These are phyloP conservation scores for Tricholoma hemisulphureum DNA, from an alignment of 768 basidiomycete species.

Conservation along the genomic window DNA sequence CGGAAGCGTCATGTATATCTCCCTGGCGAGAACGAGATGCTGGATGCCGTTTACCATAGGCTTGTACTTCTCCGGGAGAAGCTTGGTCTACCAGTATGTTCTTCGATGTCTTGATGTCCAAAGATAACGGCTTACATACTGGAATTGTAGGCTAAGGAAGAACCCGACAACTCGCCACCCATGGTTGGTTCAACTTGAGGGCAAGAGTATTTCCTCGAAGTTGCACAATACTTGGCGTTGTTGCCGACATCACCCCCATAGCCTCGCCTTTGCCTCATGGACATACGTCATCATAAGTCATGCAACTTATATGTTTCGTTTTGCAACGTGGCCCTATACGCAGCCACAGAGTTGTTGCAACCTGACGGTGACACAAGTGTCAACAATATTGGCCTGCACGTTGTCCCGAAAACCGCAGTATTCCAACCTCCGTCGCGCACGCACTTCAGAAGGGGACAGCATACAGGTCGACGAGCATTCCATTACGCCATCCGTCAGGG, in stretches of 20 bases:
- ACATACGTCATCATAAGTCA: too few relatives aligned
- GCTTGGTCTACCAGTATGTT: background rate
- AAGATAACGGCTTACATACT: background rate
- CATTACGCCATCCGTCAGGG: too few relatives aligned
- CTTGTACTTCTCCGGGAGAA: background rate
- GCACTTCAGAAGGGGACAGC: too few relatives aligned
- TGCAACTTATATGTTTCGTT: too few relatives aligned
- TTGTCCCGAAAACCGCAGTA: too few relatives aligned
- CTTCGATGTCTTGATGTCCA: background rate
- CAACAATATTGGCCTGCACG: too few relatives aligned
- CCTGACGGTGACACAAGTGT: background rate
- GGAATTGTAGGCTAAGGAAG: background rate
- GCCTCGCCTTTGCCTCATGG: background rate
- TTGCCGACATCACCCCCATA: too few relatives aligned
- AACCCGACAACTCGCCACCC: background rate
- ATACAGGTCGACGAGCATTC: too few relatives aligned
- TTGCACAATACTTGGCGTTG: background rate
- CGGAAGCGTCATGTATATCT: conserved; percentile 19
- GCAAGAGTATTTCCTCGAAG: background rate
- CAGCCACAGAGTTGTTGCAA: background rate
- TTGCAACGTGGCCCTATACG: background rate
- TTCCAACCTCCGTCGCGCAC: too few relatives aligned
- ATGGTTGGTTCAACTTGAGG: background rate
- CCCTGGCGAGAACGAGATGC: conserved; percentile 16
- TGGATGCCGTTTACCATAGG: conserved; percentile 7